Conservation (phyloP, 768 basidiomycete genomes). For the Suillus ampliporus region DNA sequence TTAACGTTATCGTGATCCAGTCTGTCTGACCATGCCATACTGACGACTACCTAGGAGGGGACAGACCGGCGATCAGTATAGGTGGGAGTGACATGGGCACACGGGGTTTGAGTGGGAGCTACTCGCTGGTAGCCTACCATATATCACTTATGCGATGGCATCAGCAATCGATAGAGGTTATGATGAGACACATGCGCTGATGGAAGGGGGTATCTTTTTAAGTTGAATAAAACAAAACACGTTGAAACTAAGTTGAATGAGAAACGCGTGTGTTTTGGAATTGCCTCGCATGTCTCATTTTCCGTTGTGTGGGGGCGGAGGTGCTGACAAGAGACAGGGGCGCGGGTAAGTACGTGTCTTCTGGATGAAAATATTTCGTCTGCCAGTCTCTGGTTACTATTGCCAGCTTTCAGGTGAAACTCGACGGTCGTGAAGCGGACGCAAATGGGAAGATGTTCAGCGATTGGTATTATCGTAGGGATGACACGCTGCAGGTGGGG, state of each 20-base stretch:
- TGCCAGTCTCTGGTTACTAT: not conserved
- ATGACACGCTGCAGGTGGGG: conserved; percentile 1
- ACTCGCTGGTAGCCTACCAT: not conserved
- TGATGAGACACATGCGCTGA: not conserved
- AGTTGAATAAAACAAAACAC: not conserved
- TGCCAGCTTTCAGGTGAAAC: not conserved
- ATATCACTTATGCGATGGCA: too few relatives aligned
- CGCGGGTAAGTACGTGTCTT: not conserved
- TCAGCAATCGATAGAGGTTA: conserved; percentile 1
- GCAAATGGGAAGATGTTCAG: too few relatives aligned
- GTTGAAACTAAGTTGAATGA: conserved; percentile 3
- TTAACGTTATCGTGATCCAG: not conserved
- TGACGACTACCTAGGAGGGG: not conserved
- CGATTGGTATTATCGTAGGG: not conserved
- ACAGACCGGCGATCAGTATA: not conserved
- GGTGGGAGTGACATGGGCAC: too few relatives aligned
- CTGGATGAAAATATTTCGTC: not conserved
- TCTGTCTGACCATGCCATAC: not conserved
- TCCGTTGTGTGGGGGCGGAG: not conserved
- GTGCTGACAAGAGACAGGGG: conserved; percentile 5
- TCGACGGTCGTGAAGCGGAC: too few relatives aligned
- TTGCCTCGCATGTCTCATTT: conserved; percentile 9
- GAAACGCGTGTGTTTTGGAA: not conserved
- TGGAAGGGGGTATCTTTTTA: not conserved
- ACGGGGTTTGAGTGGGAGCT: not conserved